phyloP scores from a whole-genome alignment of 805 yeast species.

The Brettanomyces sp. region DNA sequence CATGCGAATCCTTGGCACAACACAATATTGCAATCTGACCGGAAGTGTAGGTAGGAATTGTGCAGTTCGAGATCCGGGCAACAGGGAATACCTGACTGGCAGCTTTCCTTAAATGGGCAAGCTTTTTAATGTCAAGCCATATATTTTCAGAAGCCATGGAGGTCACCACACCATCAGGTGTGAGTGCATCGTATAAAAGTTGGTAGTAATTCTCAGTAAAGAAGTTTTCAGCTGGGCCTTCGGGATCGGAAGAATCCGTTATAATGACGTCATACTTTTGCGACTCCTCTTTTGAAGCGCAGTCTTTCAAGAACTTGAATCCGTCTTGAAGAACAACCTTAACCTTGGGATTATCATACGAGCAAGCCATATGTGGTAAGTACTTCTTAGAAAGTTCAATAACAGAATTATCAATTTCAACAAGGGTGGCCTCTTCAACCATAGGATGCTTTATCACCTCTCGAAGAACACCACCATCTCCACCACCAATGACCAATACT shows the following conservation, averaged over 20 bases:
- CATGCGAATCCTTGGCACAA: constrained; percentile 47
- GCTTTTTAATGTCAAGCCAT: constrained; percentile 57
- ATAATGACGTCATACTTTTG: constrained; percentile 72
- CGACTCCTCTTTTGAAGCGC: constrained; percentile 24
- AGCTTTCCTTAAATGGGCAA: constrained; percentile 36
- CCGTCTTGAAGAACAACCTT: constrained; percentile 72
- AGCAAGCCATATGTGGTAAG: constrained; percentile 67
- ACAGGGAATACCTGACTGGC: constrained; percentile 49
- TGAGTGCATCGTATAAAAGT: constrained; percentile 54
- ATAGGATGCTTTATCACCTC: constrained; percentile 65
- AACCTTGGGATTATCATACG: constrained; percentile 56
- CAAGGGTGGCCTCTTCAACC: constrained; percentile 59
- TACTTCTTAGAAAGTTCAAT: constrained; percentile 62
- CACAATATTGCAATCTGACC: constrained; percentile 79
- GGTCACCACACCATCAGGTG: constrained; percentile 49
- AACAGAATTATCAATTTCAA: constrained; percentile 85
- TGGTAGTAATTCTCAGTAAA: constrained; percentile 72
- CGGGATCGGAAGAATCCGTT: constrained; percentile 91
- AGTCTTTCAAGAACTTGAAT: constrained; percentile 55
- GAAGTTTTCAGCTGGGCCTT: constrained; percentile 85
- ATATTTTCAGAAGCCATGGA: constrained; percentile 79
- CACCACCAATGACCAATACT: constrained; percentile 89
- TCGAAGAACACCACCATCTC: constrained; percentile 91
- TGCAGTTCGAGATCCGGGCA: constrained; percentile 64
- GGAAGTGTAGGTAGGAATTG: constrained; percentile 81